Conservation (phyloP, 768 basidiomycete species). For the Mycena albidolilacea region DNA sequence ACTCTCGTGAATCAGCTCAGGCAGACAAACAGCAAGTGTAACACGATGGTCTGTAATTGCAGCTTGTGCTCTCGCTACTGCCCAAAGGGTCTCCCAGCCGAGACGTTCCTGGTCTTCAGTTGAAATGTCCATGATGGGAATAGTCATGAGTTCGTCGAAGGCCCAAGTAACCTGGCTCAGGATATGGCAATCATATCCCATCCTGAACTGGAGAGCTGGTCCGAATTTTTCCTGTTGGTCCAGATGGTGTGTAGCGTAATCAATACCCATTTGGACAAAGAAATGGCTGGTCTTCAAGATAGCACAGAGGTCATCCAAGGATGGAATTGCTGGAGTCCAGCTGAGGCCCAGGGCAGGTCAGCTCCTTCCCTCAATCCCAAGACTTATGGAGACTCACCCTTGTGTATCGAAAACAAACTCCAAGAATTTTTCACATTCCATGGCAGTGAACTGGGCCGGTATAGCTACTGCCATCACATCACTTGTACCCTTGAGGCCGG, state of each 20-base stretch:
- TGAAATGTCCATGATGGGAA: background rate
- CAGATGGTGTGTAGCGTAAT: background rate
- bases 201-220: background rate
- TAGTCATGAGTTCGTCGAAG: conserved; percentile 13
- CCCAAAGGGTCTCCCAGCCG: conserved; percentile 1
- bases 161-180: background rate
- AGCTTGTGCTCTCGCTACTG: conserved; percentile 17
- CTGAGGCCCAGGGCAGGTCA: background rate
- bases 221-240: background rate
- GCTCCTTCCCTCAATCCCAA: background rate
- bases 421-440: background rate
- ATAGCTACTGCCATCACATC: background rate
- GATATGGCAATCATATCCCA: conserved; percentile 11
- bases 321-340: background rate
- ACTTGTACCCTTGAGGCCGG: background rate
- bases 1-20: background rate
- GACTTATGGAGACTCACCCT: too few relatives aligned
- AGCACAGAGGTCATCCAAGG: background rate
- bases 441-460: background rate
- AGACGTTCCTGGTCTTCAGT: conserved; percentile 4
- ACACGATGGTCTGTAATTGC: background rate
- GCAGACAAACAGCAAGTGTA: conserved; percentile 1
- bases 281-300: conserved; percentile 18
- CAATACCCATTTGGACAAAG: background rate
- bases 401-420: background rate